Percentiles rank a stretch among this genome's conserved stretches.
phyloP scores from a whole-genome alignment of 371 early-diverging fungal species.

The Mortierella sp. region DNA sequence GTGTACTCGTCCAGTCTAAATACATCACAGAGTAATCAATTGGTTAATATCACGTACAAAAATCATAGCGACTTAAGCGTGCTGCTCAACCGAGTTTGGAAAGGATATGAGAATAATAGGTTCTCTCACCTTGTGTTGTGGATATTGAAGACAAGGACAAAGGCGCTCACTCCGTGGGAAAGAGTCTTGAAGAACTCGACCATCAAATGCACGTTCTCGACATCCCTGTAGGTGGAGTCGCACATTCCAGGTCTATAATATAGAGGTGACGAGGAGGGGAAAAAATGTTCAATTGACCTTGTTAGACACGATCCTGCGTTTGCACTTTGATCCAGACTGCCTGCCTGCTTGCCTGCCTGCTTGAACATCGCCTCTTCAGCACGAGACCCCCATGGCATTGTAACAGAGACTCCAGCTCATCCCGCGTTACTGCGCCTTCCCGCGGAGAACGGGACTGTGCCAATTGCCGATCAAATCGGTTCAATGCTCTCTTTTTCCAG shows the following conservation, averaged over 20 bases:
- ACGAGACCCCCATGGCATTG: neutral
- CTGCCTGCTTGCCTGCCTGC: neutral
- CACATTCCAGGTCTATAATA: slow-evolving; percentile 63
- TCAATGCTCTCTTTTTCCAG: neutral
- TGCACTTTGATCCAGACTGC: neutral
- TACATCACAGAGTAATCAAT: neutral
- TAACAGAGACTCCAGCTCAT: neutral
- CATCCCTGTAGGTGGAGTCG: slow-evolving; percentile 66
- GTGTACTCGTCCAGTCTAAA: slow-evolving; percentile 70
- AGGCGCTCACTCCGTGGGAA: slow-evolving; percentile 72
- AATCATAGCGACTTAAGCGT: too few species aligned
- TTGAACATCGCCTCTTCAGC: neutral
- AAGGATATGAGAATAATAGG: neutral
- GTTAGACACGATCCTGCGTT: neutral
- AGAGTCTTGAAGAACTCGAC: slow-evolving; percentile 70
- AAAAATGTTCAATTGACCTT: neutral
- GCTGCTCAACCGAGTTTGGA: neutral
- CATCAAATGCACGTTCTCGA: slow-evolving; percentile 68
- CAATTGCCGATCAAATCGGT: neutral
- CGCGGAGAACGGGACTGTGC: neutral
- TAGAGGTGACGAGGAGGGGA: neutral
- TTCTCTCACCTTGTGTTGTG: slow-evolving; percentile 37
- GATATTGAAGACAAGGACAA: slow-evolving; percentile 72
- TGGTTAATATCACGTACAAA: neutral
- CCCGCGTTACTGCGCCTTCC: slow-evolving; percentile 12